Evolutionary conservation across 2,329 filamentous ascomycete genomes (phyloP).

Genomic region (Botryotinia narcissicola): DNA sequence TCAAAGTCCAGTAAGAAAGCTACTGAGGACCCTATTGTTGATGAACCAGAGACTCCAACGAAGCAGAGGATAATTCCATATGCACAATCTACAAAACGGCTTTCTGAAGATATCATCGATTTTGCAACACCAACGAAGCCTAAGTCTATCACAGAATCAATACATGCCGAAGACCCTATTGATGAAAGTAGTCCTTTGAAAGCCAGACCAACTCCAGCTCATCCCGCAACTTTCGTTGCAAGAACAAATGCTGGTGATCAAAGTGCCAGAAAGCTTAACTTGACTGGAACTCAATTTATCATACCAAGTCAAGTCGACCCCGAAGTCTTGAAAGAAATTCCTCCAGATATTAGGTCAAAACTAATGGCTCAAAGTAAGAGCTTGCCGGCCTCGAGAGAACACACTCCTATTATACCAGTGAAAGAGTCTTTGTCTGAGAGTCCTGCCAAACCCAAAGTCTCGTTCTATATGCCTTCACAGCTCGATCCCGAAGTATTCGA

Average conservation of each 20-base stretch:
- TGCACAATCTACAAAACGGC: conserved; percentile 5
- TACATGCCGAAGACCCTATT: conserved; percentile 48
- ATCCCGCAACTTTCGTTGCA: conserved; percentile 53
- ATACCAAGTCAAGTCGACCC: conserved; percentile 81
- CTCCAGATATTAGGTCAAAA: conserved; percentile 75
- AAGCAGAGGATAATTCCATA: conserved; percentile 34
- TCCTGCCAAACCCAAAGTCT: conserved; percentile 19
- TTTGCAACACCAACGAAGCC: conserved; percentile 33
- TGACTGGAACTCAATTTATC: conserved; percentile 86
- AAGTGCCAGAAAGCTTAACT: conserved; percentile 69
- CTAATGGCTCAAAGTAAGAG: conserved; percentile 58
- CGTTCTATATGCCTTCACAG: conserved; percentile 57
- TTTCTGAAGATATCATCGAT: conserved; percentile 33
- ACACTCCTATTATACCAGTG: conserved; percentile 30
- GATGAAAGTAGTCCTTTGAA: conserved; percentile 52
- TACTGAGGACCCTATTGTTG: conserved; percentile 42
- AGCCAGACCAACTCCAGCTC: conserved; percentile 45
- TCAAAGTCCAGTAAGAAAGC: conserved; percentile 43
- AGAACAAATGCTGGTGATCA: conserved; percentile 46
- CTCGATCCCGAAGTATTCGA: conserved; percentile 82
- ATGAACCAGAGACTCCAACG: conserved; percentile 45
- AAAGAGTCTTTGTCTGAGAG: conserved; percentile 37
- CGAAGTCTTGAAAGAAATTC: conserved; percentile 77
- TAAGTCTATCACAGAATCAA: conserved; percentile 19
- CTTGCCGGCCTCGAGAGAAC: conserved; percentile 31